These are phyloP conservation scores for Diutina catenulata DNA, from an alignment of 1,139 yeast species.

Conservation along the genomic window DNA sequence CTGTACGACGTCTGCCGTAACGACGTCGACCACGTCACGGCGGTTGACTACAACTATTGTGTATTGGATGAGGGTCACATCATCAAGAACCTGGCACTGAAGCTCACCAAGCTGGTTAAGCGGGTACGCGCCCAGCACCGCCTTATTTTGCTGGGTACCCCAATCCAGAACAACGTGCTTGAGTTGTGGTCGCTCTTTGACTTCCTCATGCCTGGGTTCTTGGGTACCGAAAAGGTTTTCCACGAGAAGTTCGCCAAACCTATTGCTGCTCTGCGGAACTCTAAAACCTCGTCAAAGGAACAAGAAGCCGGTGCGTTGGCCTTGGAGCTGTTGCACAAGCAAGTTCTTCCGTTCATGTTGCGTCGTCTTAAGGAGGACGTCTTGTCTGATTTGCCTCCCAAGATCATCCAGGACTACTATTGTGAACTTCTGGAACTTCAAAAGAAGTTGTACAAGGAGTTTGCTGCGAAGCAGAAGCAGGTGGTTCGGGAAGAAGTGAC, in stretches of 20 bases:
- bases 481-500: slow-evolving; percentile 51
- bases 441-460: slow-evolving; percentile 76
- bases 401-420: slow-evolving; percentile 94
- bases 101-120: slow-evolving; percentile 82
- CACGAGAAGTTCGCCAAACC: slow-evolving; percentile 96
- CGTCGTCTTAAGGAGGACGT: slow-evolving; percentile 96
- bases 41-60: slow-evolving; percentile 78
- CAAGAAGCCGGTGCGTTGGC: slow-evolving; percentile 98
- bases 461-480: slow-evolving; percentile 77
- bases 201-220: slow-evolving; percentile 95
- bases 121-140: slow-evolving; percentile 77
- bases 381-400: slow-evolving; percentile 91
- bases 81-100: slow-evolving; percentile 83
- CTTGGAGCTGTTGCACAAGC: slow-evolving; percentile 89
- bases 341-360: slow-evolving; percentile 89
- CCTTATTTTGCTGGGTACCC: slow-evolving; percentile 88
- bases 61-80: slow-evolving; percentile 97
- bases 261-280: slow-evolving; percentile 85
- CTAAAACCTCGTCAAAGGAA: slow-evolving; percentile 84
- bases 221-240: slow-evolving; percentile 90
- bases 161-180: slow-evolving; percentile 92
- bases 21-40: slow-evolving; percentile 56
- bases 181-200: slow-evolving; percentile 97
- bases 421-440: slow-evolving; percentile 92
- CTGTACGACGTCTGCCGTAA: slow-evolving; percentile 95